Conservation (phyloP, 306 rosid species). For the Dicorynia guianensis region DNA sequence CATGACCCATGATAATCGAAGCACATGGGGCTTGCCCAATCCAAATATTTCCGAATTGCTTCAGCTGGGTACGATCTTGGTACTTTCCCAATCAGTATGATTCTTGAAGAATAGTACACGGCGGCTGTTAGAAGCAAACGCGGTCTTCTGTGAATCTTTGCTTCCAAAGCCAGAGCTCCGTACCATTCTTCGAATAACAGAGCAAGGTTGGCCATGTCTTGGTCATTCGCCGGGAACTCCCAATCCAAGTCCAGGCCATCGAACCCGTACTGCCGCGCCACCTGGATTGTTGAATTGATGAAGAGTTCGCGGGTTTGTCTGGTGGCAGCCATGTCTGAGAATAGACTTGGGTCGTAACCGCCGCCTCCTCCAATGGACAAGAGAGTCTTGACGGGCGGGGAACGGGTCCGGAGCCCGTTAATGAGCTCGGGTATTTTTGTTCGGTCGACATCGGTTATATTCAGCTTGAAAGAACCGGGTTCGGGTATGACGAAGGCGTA, state of each 20-base stretch:
- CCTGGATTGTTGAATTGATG: constrained; percentile 67
- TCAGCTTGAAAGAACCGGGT: constrained; percentile 50
- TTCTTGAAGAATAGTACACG: constrained; percentile 60
- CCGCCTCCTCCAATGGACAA: constrained; percentile 79
- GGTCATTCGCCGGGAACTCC: constrained; percentile 66
- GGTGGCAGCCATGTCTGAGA: constrained; percentile 60
- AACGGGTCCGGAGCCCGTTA: constrained; percentile 41
- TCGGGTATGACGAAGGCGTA: constrained; percentile 70
- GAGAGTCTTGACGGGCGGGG: constrained; percentile 63
- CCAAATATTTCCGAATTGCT: constrained; percentile 52
- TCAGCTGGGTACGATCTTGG: constrained; percentile 61
- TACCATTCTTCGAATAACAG: constrained; percentile 64
- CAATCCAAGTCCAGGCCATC: constrained; percentile 84
- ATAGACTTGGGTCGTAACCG: constrained; percentile 47
- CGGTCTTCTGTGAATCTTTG: constrained; percentile 29
- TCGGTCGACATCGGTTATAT: constrained; percentile 41
- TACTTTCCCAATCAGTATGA: constrained; percentile 33
- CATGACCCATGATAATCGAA: constrained; percentile 77
- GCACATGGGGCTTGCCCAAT: constrained; percentile 85
- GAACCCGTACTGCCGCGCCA: constrained; percentile 68
- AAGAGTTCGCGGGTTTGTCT: constrained; percentile 46
- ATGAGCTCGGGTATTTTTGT: constrained; percentile 52
- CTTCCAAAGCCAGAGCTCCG: constrained; percentile 49
- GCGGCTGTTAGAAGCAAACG: constrained; percentile 68
- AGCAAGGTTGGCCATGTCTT: constrained; percentile 75